Evolutionary conservation across 2,329 filamentous ascomycete species (phyloP).

Genomic region (Dactylellina sp.): DNA sequence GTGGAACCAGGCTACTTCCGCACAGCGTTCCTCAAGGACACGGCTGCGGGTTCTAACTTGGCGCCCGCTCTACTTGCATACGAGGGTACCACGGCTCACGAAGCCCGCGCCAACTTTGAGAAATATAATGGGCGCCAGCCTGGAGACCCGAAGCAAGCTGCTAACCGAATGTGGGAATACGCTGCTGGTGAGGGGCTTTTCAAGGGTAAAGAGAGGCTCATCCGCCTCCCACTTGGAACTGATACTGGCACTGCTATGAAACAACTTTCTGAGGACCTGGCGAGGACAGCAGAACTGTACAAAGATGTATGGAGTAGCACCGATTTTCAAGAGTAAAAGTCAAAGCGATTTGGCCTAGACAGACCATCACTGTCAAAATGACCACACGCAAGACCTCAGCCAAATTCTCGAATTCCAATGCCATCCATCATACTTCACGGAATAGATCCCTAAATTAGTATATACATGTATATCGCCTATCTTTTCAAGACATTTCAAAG

Average conservation of each 20-base stretch:
- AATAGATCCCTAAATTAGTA: no score
- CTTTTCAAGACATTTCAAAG: no score
- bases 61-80: conserved; percentile 60
- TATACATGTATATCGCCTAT: no score
- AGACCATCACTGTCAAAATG: no score
- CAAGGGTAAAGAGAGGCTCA: conserved; percentile 61
- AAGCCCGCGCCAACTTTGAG: conserved; percentile 60
- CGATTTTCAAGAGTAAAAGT: conserved; percentile 52
- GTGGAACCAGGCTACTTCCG: conserved; percentile 69
- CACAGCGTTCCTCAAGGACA: conserved; percentile 65
- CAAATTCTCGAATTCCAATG: no score
- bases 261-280: conserved; percentile 59
- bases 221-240: conserved; percentile 63
- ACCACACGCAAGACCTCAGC: no score
- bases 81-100: conserved; percentile 60
- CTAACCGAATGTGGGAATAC: conserved; percentile 64
- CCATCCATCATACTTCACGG: no score
- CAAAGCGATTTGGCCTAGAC: no score
- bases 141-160: conserved; percentile 64
- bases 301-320: conserved; percentile 56
- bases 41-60: conserved; percentile 57
- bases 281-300: conserved; percentile 57
- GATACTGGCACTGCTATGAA: conserved; percentile 62
- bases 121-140: conserved; percentile 62
- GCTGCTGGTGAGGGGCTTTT: conserved; percentile 62